Conservation (phyloP, 108 stramenopile genomes). For the Bacterosira constricta region DNA sequence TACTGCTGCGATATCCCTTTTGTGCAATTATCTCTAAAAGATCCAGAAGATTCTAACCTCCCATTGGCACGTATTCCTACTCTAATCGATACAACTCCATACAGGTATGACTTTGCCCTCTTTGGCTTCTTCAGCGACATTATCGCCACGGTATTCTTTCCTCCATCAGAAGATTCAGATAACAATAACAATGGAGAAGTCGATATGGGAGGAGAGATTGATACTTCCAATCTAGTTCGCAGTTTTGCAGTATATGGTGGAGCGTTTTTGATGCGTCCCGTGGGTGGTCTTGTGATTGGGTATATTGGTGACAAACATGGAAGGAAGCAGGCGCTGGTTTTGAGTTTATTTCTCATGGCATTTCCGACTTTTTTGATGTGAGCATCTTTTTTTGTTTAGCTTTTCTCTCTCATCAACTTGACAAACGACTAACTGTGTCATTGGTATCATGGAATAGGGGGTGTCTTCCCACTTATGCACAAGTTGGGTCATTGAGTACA, state of each 20-base stretch:
- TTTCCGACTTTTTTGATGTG: slow-evolving; percentile 65
- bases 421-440: not conserved
- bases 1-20: no score
- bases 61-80: no score
- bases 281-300: slow-evolving; percentile 78
- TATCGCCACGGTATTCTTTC: slow-evolving; percentile 68
- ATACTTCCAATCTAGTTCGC: slow-evolving; percentile 52
- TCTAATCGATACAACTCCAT: no score
- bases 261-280: slow-evolving; percentile 81
- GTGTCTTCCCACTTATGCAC: slow-evolving; percentile 75
- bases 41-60: no score
- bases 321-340: slow-evolving; percentile 68
- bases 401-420: not conserved
- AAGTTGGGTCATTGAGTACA: slow-evolving; percentile 65
- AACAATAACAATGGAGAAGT: slow-evolving; percentile 18
- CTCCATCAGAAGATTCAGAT: slow-evolving; percentile 28
- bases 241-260: slow-evolving; percentile 88
- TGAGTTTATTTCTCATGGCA: slow-evolving; percentile 76
- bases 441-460: slow-evolving; percentile 39
- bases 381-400: not conserved
- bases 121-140: slow-evolving; percentile 72
- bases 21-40: no score
- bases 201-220: no score
- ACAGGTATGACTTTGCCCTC: slow-evolving; percentile 68
- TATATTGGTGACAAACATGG: slow-evolving; percentile 80